phyloP scores from a whole-genome alignment of 257 asterid species.

The Marsdenia floribunda region DNA sequence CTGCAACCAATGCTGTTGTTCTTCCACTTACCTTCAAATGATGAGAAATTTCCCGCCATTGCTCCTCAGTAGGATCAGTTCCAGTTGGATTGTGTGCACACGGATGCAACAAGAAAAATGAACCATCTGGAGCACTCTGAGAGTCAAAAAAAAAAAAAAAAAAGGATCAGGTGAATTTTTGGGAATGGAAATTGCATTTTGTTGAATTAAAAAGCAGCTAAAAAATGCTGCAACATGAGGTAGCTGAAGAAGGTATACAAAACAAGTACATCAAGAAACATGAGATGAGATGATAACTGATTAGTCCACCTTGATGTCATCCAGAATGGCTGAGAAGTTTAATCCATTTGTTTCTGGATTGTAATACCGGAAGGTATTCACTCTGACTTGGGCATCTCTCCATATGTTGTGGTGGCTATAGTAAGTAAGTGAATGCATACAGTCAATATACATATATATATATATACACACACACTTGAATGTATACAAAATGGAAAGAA shows the following conservation, averaged over 20 bases:
- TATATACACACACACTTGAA: too few species aligned
- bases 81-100: conserved; percentile 99
- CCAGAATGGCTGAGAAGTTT: conserved; percentile 76
- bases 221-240: not conserved
- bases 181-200: not conserved
- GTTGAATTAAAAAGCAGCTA: not conserved
- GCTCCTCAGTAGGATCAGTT: conserved; percentile 94
- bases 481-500: not conserved
- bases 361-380: conserved; percentile 77
- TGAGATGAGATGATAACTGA: not conserved
- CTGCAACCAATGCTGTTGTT: not conserved
- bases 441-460: not conserved
- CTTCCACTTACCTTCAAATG: conserved; percentile 61
- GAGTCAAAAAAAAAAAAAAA: not conserved
- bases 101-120: conserved; percentile 93
- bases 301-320: conserved; percentile 66
- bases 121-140: conserved; percentile 88
- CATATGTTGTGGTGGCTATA: conserved; percentile 94
- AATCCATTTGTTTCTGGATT: conserved; percentile 77
- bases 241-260: not conserved
- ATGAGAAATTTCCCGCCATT: conserved; percentile 88
- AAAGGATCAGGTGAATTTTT: not conserved
- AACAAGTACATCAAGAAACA: not conserved
- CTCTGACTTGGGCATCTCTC: conserved; percentile 90
- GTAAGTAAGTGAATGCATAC: not conserved